phyloP scores from a whole-genome alignment of 2,329 filamentous ascomycete species.

The Peltaster fructicola region DNA sequence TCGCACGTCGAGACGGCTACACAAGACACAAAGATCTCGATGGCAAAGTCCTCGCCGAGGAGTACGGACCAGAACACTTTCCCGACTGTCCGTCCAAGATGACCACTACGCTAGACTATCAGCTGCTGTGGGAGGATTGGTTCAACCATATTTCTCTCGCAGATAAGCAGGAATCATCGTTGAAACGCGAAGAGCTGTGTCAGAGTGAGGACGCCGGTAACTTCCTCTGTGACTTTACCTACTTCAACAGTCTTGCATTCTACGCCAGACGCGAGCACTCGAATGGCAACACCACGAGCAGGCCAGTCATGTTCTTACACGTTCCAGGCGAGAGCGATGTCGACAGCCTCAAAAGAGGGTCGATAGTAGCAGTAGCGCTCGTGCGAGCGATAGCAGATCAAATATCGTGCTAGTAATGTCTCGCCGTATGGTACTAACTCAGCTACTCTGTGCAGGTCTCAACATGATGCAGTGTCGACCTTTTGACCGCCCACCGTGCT shows the following conservation, averaged over 20 bases:
- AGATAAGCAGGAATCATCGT: too few relatives aligned
- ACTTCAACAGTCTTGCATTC: constrained; percentile 23
- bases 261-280: constrained; percentile 12
- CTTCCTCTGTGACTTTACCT: constrained; percentile 29
- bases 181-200: too few relatives aligned
- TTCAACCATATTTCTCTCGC: too few relatives aligned
- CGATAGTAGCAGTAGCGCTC: constrained; percentile 13
- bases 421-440: too few relatives aligned
- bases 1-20: constrained; percentile 57
- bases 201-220: constrained; percentile 26
- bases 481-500: too few relatives aligned
- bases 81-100: constrained; percentile 14
- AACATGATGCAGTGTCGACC: too few relatives aligned
- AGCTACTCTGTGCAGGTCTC: too few relatives aligned
- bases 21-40: constrained; percentile 48
- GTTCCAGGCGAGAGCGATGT: constrained; percentile 22
- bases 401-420: too few relatives aligned
- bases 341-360: constrained; percentile 17
- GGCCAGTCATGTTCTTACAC: constrained; percentile 26
- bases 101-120: constrained; percentile 14
- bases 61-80: constrained; percentile 12
- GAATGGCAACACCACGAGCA: constrained; percentile 6
- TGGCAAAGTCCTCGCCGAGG: constrained; percentile 20
- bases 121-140: constrained; percentile 16
- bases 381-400: constrained; percentile 21